phyloP scores from a whole-genome alignment of 495 filamentous ascomycete genomes.

The Cairneyella variabilis region DNA sequence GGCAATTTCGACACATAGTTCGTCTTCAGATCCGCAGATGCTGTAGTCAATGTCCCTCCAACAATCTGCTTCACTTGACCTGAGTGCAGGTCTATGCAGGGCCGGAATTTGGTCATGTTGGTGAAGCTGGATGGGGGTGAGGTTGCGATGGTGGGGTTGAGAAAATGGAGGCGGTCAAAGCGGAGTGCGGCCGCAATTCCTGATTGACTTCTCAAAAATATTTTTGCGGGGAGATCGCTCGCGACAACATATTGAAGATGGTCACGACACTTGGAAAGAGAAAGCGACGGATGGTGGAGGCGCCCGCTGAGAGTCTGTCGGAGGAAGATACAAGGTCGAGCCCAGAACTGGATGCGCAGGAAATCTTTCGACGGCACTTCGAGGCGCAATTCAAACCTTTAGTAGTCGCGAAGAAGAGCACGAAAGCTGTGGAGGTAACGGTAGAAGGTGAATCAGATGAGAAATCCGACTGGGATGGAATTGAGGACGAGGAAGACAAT shows the following conservation, averaged over 20 bases:
- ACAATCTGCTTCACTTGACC: slow-evolving; percentile 98
- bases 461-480: slow-evolving; percentile 63
- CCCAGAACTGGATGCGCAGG: slow-evolving; percentile 34
- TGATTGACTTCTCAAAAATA: not conserved
- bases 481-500: slow-evolving; percentile 37
- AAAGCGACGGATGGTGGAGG: slow-evolving; percentile 27
- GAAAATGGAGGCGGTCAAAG: not conserved
- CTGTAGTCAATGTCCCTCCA: slow-evolving; percentile 77
- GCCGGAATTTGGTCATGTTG: slow-evolving; percentile 86
- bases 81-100: slow-evolving; percentile 95
- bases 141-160: not conserved
- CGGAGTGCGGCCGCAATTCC: not conserved
- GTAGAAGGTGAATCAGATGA: slow-evolving; percentile 19
- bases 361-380: slow-evolving; percentile 75
- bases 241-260: slow-evolving; percentile 21
- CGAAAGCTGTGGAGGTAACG: slow-evolving; percentile 16
- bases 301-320: not conserved
- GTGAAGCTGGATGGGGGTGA: slow-evolving; percentile 6
- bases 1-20: slow-evolving; percentile 86
- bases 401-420: slow-evolving; percentile 29
- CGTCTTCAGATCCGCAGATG: slow-evolving; percentile 67
- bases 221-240: not conserved
- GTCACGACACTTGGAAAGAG: slow-evolving; percentile 28
- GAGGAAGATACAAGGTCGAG: slow-evolving; percentile 6
- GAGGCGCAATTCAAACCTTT: slow-evolving; percentile 83